Evolutionary conservation across 2,329 filamentous ascomycete species (phyloP).

Genomic region (Ascochyta rabiei): DNA sequence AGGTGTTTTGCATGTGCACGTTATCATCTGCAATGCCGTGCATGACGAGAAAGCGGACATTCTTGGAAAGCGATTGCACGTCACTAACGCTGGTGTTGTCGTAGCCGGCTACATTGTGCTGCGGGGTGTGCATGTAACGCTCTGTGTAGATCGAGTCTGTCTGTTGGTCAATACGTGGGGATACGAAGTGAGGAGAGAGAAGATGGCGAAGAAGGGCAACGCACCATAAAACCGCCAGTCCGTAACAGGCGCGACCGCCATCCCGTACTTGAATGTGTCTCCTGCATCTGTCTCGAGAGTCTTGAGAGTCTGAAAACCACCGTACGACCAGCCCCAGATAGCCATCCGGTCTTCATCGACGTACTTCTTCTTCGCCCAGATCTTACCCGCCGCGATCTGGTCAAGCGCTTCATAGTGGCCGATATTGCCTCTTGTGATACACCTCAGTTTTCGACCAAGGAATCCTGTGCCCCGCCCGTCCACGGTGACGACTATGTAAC

Average conservation of each 20-base stretch:
- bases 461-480: constrained; percentile 93
- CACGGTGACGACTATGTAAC: constrained; percentile 93
- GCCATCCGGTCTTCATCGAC: constrained; percentile 82
- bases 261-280: constrained; percentile 90
- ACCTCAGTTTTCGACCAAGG: constrained; percentile 82
- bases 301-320: constrained; percentile 94
- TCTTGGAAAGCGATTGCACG: constrained; percentile 72
- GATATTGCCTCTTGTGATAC: constrained; percentile 80
- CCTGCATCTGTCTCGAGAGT: constrained; percentile 91
- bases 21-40: constrained; percentile 97
- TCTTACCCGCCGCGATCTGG: constrained; percentile 87
- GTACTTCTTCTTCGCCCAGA: constrained; percentile 81
- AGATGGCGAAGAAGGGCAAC: not conserved
- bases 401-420: constrained; percentile 85
- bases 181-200: not conserved
- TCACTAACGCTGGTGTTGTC: constrained; percentile 75
- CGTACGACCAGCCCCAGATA: constrained; percentile 99
- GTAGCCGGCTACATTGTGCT: constrained; percentile 81
- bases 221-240: constrained; percentile 90
- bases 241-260: constrained; percentile 98
- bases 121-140: constrained; percentile 94
- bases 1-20: constrained; percentile 93
- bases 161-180: constrained; percentile 2
- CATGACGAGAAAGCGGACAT: constrained; percentile 91
- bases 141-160: constrained; percentile 88